Base-by-base conservation (phyloP, 73 alveolate genomes). In the Chromera velia region DNA sequence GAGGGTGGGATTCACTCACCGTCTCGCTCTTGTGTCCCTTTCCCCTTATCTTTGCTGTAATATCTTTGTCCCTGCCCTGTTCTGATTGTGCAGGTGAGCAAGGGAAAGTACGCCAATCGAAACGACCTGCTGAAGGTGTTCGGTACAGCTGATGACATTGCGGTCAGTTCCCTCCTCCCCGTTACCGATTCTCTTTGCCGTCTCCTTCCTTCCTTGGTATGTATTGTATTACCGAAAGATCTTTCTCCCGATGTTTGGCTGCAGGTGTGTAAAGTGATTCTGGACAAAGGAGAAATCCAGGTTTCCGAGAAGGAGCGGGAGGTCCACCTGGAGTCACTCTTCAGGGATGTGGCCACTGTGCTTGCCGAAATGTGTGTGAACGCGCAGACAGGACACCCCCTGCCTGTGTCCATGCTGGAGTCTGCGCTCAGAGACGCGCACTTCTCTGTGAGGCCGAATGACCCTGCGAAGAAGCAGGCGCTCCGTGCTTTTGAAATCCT, bases 81-180 rank as follows among this genome's bases (percentile, higher is more conserved):
- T n/a, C n/a, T n/a, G n/a, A n/a, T n/a, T n/a, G n/a, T n/a, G n/a
- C n/a, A n/a, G n/a, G n/a, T n/a, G n/a, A n/a, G n/a, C n/a, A 95
- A 94, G 87, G 99, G 99, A 65, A 96, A 93, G 62, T 79, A 92
- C n/a, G 98, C 97, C 70, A 93, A 92, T 27, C 76, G 76, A 84
- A 84, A 93, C 73, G 98, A 93, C 28, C 75, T 96, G 34, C 72
- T 88, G 81, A 86, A 78, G 72, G 93, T 83, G 32, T 93, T 96
- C 74, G 95, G 96, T 49, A 87, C 81, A 46, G 74, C 89, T 45
- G 34, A 91, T n/a, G 84, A 93, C 67, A 92, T 91, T 33, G 94
- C 91, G 32, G n/a, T n/a, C n/a, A n/a, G n/a, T n/a, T n/a, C n/a
- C n/a, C n/a, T n/a, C n/a, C n/a, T n/a, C n/a, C n/a, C n/a, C n/a